Percentiles rank a stretch among this genome's conserved stretches.
phyloP scores from a whole-genome alignment of 192 early-diverging fungal species.

The Podila epicladia region DNA sequence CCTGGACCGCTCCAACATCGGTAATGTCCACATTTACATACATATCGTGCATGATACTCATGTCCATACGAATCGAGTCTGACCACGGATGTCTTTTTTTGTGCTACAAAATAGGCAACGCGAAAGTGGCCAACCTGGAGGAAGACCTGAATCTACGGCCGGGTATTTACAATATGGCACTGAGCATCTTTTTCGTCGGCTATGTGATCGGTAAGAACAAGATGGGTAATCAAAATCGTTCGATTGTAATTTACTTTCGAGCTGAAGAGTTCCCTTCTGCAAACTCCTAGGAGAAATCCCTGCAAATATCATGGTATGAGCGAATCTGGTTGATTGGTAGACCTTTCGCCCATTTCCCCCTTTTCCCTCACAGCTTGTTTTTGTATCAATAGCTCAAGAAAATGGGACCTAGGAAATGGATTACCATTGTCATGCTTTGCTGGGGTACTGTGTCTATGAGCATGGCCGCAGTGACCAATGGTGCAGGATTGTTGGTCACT shows the following conservation, averaged over 20 bases:
- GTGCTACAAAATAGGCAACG: conserved; percentile 46
- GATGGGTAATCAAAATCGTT: not conserved
- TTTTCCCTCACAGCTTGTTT: not conserved
- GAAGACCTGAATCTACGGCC: conserved; percentile 45
- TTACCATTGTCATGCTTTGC: conserved; percentile 7
- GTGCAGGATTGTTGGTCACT: conserved; percentile 44
- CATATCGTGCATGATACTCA: not conserved
- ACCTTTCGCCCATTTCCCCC: not conserved
- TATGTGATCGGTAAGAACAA: conserved; percentile 37
- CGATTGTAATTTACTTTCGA: not conserved
- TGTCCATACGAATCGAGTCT: not conserved
- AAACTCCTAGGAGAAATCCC: conserved; percentile 4
- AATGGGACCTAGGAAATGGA: conserved; percentile 5
- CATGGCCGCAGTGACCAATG: conserved; percentile 16
- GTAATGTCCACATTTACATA: not conserved
- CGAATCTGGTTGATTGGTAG: too few relatives aligned
- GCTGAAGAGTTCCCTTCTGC: not conserved
- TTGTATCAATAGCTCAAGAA: conserved; percentile 3
- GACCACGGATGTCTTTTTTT: not conserved
- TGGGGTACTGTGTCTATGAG: conserved; percentile 5
- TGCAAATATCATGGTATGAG: conserved; percentile 4
- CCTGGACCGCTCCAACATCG: conserved; percentile 24
- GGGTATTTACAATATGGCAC: conserved; percentile 57
- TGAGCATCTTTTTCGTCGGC: conserved; percentile 70
- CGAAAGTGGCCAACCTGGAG: conserved; percentile 55